Conservation (phyloP, 2,329 filamentous ascomycete species). For the Xylaria sp. region DNA sequence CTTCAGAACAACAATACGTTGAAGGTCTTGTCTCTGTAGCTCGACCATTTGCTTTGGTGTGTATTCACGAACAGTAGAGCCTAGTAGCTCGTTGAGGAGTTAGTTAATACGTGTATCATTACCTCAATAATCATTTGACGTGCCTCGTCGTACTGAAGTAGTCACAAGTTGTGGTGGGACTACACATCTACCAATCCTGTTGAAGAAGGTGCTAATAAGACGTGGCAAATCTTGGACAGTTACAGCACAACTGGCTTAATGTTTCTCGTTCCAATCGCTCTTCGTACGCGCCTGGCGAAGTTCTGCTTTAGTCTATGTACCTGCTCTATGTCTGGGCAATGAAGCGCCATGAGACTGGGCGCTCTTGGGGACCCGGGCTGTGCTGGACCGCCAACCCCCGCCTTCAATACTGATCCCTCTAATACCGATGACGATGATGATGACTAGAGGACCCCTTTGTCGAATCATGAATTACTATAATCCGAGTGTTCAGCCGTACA, state of each 20-base stretch:
- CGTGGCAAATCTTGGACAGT: conserved; percentile 4
- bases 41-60: no score
- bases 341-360: conserved; percentile 6
- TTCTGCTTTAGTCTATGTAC: conserved; percentile 12
- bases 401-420: background rate
- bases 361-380: conserved; percentile 15
- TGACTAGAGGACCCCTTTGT: background rate
- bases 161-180: background rate
- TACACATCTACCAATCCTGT: conserved; percentile 1
- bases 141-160: background rate
- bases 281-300: conserved; percentile 13
- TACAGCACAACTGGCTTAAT: background rate
- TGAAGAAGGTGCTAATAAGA: conserved; percentile 17
- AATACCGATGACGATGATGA: conserved; percentile 8
- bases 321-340: conserved; percentile 10
- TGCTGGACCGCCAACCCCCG: conserved; percentile 4
- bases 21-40: background rate
- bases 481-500: background rate
- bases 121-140: background rate
- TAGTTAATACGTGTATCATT: background rate
- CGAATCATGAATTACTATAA: conserved; percentile 13
- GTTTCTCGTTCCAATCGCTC: background rate
- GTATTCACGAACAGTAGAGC: no score
- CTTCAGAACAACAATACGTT: background rate
- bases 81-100: background rate